These are phyloP conservation scores for Trypanosoma boissoni DNA, from an alignment of 208 protist species.

Conservation along the genomic window DNA sequence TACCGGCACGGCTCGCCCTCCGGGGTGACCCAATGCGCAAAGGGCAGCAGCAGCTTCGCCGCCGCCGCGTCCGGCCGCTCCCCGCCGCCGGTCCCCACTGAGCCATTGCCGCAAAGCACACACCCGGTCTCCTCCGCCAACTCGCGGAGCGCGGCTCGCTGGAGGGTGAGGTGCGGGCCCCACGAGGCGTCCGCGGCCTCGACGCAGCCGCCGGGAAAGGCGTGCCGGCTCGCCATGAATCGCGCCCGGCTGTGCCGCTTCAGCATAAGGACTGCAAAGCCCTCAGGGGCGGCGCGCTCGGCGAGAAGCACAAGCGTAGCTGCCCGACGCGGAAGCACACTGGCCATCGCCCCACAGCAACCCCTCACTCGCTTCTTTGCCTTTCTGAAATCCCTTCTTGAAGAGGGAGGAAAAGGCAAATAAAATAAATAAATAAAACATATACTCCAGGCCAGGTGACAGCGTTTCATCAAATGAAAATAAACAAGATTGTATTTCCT, in stretches of 20 bases:
- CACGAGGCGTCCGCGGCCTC: constrained; percentile 29
- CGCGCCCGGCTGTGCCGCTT: constrained; percentile 52
- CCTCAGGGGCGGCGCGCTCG: background rate
- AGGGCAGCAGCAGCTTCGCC: constrained; percentile 19
- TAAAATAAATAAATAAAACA: no score
- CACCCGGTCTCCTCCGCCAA: constrained; percentile 45
- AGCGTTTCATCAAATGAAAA: no score
- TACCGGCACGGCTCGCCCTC: constrained; percentile 40
- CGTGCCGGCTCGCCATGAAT: constrained; percentile 55
- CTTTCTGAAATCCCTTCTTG: background rate
- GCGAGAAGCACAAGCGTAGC: constrained; percentile 43
- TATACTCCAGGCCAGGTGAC: no score
- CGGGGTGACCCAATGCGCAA: constrained; percentile 58
- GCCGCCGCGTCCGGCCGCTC: constrained; percentile 17
- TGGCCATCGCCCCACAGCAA: background rate
- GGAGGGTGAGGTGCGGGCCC: background rate
- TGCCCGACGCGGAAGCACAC: constrained; percentile 29
- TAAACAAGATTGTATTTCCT: no score
- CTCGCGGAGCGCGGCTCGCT: constrained; percentile 46
- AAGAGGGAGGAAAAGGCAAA: constrained; percentile 4
- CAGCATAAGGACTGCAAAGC: constrained; percentile 55
- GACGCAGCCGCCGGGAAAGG: constrained; percentile 55
- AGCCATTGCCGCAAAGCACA: constrained; percentile 29
- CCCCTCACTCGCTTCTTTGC: no score
- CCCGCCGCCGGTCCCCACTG: constrained; percentile 1